Conservation (phyloP, 2,329 filamentous ascomycete genomes). For the Colletotrichum sp. region DNA sequence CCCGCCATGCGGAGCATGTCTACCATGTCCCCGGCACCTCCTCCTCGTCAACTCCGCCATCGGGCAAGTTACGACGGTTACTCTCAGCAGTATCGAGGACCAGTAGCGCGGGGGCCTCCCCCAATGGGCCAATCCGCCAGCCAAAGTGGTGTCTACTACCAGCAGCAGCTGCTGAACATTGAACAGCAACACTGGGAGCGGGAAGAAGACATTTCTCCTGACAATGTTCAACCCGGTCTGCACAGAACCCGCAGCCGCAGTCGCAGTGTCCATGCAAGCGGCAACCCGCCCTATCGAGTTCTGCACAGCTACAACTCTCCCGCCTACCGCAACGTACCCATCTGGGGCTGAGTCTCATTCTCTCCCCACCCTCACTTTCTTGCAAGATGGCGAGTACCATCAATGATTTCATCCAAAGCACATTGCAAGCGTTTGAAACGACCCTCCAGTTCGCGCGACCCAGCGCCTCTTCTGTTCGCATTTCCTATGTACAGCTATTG, state of each 20-base stretch:
- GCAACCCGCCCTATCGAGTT: conserved; percentile 51
- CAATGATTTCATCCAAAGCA: neutral
- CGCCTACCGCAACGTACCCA: conserved; percentile 58
- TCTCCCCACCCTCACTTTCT: neutral
- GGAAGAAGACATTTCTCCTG: conserved; percentile 23
- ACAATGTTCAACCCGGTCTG: conserved; percentile 37
- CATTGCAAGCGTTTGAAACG: neutral
- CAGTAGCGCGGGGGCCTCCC: neutral
- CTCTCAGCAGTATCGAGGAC: conserved; percentile 24
- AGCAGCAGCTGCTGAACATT: conserved; percentile 11
- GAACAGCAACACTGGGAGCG: conserved; percentile 30
- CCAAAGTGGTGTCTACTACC: conserved; percentile 16
- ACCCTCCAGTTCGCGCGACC: neutral
- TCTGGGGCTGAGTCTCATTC: conserved; percentile 51
- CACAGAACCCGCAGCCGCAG: conserved; percentile 1
- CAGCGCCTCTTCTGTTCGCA: neutral
- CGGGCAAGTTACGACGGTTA: conserved; percentile 36
- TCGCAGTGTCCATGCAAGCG: conserved; percentile 10
- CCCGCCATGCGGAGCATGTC: neutral
- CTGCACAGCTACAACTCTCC: conserved; percentile 65
- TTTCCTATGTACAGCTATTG: conserved; percentile 1
- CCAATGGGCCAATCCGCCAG: conserved; percentile 10
- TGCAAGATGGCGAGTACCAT: conserved; percentile 12
- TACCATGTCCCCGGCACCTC: neutral
- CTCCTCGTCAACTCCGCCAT: conserved; percentile 30